These are phyloP conservation scores for Arctium lappa DNA, from an alignment of 129 eudicot genomes.

Conservation along the genomic window DNA sequence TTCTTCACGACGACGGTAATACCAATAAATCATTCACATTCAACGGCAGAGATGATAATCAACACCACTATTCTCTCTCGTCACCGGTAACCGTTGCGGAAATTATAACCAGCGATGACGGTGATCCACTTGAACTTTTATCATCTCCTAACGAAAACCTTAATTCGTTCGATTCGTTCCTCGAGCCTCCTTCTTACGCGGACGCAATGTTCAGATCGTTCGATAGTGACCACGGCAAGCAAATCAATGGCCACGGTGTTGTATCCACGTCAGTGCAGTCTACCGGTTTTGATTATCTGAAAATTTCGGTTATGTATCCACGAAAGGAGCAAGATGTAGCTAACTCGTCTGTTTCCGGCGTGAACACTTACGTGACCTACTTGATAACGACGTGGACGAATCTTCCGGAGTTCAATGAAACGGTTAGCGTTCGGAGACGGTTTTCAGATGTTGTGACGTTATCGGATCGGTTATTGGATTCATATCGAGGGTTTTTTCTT, in stretches of 20 bases:
- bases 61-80: conserved; percentile 1
- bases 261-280: conserved; percentile 33
- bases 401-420: conserved; percentile 50
- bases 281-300: conserved; percentile 27
- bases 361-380: conserved; percentile 38
- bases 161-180: conserved; percentile 34
- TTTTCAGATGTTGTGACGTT: conserved; percentile 77
- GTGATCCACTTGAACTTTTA: neutral
- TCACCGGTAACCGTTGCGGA: conserved; percentile 32
- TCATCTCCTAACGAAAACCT: conserved; percentile 1
- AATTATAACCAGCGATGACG: neutral
- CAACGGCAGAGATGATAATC: conserved; percentile 5
- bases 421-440: conserved; percentile 81
- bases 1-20: conserved; percentile 11
- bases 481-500: conserved; percentile 66
- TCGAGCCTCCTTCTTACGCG: conserved; percentile 34
- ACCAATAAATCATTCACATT: conserved; percentile 2
- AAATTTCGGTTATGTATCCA: conserved; percentile 70
- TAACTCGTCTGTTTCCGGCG: conserved; percentile 47
- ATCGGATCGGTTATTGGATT: conserved; percentile 64
- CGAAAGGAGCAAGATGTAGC: conserved; percentile 52
- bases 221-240: neutral
- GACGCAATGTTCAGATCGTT: conserved; percentile 33
- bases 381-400: conserved; percentile 72
- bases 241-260: conserved; percentile 1